Evolutionary conservation across 2,329 filamentous ascomycete species (phyloP), one percentile per base, ranked within the genome.

Genomic region (Atkinsonella hypoxylon): DNA sequence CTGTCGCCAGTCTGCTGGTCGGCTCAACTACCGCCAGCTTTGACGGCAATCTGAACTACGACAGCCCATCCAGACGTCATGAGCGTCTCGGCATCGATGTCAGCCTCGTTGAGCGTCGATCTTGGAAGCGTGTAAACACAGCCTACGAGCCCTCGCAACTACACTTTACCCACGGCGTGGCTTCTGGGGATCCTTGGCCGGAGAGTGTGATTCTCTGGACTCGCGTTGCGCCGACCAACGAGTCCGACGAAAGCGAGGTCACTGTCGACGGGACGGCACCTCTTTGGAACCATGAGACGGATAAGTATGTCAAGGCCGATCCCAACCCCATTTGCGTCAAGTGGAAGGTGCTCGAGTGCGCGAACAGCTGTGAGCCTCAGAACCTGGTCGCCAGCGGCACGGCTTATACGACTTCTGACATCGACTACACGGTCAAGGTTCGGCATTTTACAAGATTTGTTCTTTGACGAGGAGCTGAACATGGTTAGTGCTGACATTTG

Each of bases 401-500:
- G 36, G 82, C 75, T 1, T 87, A 81, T 60, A 89, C 85, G 0
- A 85, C 76, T 36, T 84, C 78, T 1, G 85, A 89, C 61, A 78
- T 89, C 45, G 85, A 89, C 61, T 89, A 82, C 61, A 89, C 85
- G 0, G 70, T 88, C 53, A 87, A 87, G 72, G 79, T 80, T 4
- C n/a, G 11, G 1, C 1, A 0, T 36, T 36, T 5, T 12, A 36
- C 15, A 36, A 15, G 7, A 15, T 36, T 36, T 36, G 12, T 12
- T 15, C 4, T 13, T 12, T 5, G 2, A 12, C 34, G 34, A 36
- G 2, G 15, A 12, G 4, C 34, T 15, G 10, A 2, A 6, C 17
- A 3, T 7, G 11, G 6, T 8, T 31, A 26, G 26, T 30, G 15
- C 13, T 47, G 18, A 17, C 39, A 51, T 2, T 51, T 42, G 12